phyloP scores from a whole-genome alignment of 2,329 filamentous ascomycete species.

The Sporothrix pseudoabietina region DNA sequence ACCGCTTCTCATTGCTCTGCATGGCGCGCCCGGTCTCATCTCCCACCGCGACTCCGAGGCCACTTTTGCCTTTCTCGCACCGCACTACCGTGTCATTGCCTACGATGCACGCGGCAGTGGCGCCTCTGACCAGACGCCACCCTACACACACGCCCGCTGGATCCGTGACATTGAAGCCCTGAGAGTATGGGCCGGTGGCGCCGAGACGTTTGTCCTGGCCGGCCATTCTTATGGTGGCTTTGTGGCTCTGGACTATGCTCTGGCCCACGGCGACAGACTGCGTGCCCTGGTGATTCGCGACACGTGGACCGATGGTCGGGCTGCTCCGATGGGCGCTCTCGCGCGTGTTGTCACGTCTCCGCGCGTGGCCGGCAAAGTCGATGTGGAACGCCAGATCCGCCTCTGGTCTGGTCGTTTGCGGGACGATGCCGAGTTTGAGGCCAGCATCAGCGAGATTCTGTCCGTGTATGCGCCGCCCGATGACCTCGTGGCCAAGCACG shows the following conservation, averaged over 20 bases:
- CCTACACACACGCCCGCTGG: conserved; percentile 10
- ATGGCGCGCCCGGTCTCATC: conserved; percentile 1
- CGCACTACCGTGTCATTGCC: not conserved
- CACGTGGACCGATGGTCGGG: not conserved
- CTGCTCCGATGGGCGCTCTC: not conserved
- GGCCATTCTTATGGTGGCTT: conserved; percentile 10
- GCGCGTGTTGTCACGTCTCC: not conserved
- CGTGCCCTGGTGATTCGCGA: not conserved
- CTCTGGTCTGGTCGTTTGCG: not conserved
- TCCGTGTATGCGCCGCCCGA: not conserved
- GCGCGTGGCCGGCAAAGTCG: not conserved
- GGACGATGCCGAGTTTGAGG: not conserved
- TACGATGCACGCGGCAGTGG: conserved; percentile 19
- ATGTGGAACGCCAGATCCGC: not conserved
- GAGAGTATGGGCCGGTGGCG: not conserved
- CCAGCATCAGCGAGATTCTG: not conserved
- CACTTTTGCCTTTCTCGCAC: not conserved
- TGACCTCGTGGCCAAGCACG: not conserved
- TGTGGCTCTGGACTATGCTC: not conserved
- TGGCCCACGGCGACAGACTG: not conserved
- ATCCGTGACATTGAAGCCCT: not conserved
- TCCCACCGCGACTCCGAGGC: not conserved
- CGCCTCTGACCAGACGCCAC: not conserved
- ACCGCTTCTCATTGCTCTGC: conserved; percentile 1
- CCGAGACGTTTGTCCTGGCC: conserved; percentile 10